Evolutionary conservation across 2,329 filamentous ascomycete species (phyloP), one percentile per base, ranked within the genome.

Genomic region (Aureobasidium sp.): DNA sequence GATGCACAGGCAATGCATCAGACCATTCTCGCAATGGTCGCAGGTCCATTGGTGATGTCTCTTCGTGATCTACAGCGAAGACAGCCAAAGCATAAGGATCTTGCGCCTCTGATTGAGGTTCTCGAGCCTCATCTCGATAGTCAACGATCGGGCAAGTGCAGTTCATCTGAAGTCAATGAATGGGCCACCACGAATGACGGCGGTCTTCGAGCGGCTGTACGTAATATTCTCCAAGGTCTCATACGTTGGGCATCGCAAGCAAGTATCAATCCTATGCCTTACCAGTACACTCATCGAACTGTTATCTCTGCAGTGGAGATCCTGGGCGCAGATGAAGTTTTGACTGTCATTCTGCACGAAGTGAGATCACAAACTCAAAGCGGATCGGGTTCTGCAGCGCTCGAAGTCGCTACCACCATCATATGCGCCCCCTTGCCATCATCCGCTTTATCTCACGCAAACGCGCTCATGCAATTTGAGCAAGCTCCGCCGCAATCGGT

Each of bases 261-360:
- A n/a, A 66, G 66, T 3, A 71, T 78, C 17, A 75, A 71, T 56
- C 73, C 76, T 50, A 72, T 74, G 2, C 78, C 79, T 6, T 76
- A 85, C 0, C 75, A 78, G 10, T 91, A 90, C 65, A 87, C 84
- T 0, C 85, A 90, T 63, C 80, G 84, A 4, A 83, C 86, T 58
- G 71, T 89, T 2, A 75, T 87, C 7, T 75, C 78, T 0, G 80
- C 78, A 0, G 67, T 80, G 30, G 77, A 79, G 53, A 71, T 86
- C 27, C 69, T 86, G 1, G 85, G 85, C 0, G 78, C 84, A 0
- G 78, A 74, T 55, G 73, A 76, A 4, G 70, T 88, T 0, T 68
- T 91, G 0, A 67, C 74, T 2, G 69, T 81, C 5, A 78, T 91
- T 19, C 63, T 88, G 10, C 81, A 88, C 6, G 86, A 90, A 59